Evolutionary conservation across 257 asterid species (phyloP).

Genomic region (Agastache rugosa): DNA sequence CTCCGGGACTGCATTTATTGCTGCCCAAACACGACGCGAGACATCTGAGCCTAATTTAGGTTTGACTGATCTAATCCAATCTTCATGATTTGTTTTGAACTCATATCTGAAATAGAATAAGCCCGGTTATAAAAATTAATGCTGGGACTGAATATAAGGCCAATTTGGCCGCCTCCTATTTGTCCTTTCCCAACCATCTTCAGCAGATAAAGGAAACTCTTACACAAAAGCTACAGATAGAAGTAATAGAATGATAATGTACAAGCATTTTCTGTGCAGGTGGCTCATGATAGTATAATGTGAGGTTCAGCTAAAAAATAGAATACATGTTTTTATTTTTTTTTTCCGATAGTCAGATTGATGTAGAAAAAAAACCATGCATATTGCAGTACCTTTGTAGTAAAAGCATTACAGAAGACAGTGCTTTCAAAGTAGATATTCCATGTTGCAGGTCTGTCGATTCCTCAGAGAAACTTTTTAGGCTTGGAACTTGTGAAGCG

Average conservation of each 20-base stretch:
- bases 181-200: slow-evolving; percentile 16
- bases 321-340: background rate
- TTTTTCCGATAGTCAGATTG: slow-evolving; percentile 3
- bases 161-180: slow-evolving; percentile 18
- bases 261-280: background rate
- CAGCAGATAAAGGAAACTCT: slow-evolving; percentile 10
- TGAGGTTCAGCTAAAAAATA: slow-evolving; percentile 4
- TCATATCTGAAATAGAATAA: slow-evolving; percentile 62
- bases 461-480: slow-evolving; percentile 61
- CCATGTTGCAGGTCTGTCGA: slow-evolving; percentile 56
- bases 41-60: slow-evolving; percentile 66
- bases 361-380: slow-evolving; percentile 15
- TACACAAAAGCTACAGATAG: slow-evolving; percentile 21
- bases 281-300: slow-evolving; percentile 9
- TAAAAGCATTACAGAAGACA: slow-evolving; percentile 73
- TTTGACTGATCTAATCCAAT: slow-evolving; percentile 77
- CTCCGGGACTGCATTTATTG: slow-evolving; percentile 59
- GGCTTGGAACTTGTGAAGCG: slow-evolving; percentile 80
- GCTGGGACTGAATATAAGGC: slow-evolving; percentile 17
- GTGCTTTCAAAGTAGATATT: slow-evolving; percentile 66
- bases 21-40: slow-evolving; percentile 60
- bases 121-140: slow-evolving; percentile 15
- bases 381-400: slow-evolving; percentile 66
- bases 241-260: slow-evolving; percentile 17
- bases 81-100: slow-evolving; percentile 87